Evolutionary conservation across 2,329 filamentous ascomycete genomes (phyloP).

Genomic region (Colletotrichum limetticola): DNA sequence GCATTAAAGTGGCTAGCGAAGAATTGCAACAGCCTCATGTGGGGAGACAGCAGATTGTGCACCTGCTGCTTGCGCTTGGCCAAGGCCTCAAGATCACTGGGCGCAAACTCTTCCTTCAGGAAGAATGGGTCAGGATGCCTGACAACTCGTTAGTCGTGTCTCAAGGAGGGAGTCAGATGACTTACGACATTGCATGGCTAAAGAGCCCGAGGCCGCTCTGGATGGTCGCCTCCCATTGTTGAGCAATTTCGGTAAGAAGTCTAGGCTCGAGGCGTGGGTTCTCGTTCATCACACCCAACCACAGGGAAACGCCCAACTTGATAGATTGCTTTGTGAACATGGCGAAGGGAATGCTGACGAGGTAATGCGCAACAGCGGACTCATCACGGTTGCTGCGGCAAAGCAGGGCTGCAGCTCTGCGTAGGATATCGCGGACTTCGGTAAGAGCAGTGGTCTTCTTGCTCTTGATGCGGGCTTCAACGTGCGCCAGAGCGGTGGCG

Average conservation of each 20-base stretch:
- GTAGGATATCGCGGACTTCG: slow-evolving; percentile 83
- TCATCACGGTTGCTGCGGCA: slow-evolving; percentile 82
- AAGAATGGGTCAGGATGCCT: slow-evolving; percentile 89
- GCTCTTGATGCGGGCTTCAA: slow-evolving; percentile 77
- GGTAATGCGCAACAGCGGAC: slow-evolving; percentile 82
- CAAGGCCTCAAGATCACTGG: slow-evolving; percentile 82
- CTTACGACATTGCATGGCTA: slow-evolving; percentile 73
- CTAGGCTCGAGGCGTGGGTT: slow-evolving; percentile 89
- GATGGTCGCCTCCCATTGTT: slow-evolving; percentile 90
- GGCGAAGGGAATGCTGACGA: slow-evolving; percentile 92
- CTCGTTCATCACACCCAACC: slow-evolving; percentile 97
- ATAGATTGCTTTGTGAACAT: slow-evolving; percentile 96
- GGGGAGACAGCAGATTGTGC: slow-evolving; percentile 86
- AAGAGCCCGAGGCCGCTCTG: slow-evolving; percentile 85
- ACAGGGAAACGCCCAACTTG: slow-evolving; percentile 93
- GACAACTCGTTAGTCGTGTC: slow-evolving; percentile 42
- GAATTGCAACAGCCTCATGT: slow-evolving; percentile 87
- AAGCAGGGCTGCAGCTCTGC: slow-evolving; percentile 85
- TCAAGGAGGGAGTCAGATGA: slow-evolving; percentile 25
- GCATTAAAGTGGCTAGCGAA: slow-evolving; percentile 96
- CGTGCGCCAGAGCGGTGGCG: slow-evolving; percentile 74
- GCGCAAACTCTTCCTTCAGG: slow-evolving; percentile 89
- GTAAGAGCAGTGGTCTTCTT: slow-evolving; percentile 76
- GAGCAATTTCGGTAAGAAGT: slow-evolving; percentile 85
- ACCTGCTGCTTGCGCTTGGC: slow-evolving; percentile 80